Evolutionary conservation across 2,329 filamentous ascomycete species (phyloP).

Genomic region (Fusarium subtropicale): DNA sequence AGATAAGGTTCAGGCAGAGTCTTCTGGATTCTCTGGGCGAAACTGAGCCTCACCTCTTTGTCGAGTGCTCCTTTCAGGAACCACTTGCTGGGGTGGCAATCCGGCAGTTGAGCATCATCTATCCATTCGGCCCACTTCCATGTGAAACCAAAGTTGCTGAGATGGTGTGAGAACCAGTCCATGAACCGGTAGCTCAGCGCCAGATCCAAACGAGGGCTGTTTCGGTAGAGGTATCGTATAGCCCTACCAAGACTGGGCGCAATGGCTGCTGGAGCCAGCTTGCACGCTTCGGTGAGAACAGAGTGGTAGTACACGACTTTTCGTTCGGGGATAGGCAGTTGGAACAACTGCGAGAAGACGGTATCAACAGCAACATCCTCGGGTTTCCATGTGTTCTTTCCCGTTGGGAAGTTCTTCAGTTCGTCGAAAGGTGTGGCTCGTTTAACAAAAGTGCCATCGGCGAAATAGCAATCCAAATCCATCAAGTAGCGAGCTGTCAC

Average conservation of each 20-base stretch:
- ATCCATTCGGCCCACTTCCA: constrained; percentile 99
- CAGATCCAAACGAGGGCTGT: constrained; percentile 83
- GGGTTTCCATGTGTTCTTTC: constrained; percentile 89
- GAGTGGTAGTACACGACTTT: constrained; percentile 98
- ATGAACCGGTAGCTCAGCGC: constrained; percentile 89
- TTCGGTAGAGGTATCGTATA: constrained; percentile 90
- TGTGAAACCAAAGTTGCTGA: constrained; percentile 98
- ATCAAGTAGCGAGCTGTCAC: constrained; percentile 89
- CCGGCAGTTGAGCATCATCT: constrained; percentile 81
- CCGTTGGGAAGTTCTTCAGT: constrained; percentile 74
- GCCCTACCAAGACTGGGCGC: constrained; percentile 93
- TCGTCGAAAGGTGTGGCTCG: constrained; percentile 93
- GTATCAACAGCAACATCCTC: constrained; percentile 98
- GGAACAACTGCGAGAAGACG: constrained; percentile 94
- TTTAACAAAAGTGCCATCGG: constrained; percentile 90
- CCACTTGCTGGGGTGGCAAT: constrained; percentile 87
- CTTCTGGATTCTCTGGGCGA: constrained; percentile 94
- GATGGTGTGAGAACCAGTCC: constrained; percentile 97
- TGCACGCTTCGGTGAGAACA: constrained; percentile 93
- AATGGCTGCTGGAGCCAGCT: constrained; percentile 94
- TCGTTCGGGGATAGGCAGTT: constrained; percentile 87
- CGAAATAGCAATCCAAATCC: constrained; percentile 94
- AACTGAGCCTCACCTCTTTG: constrained; percentile 96
- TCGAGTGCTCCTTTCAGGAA: constrained; percentile 93
- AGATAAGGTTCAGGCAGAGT: constrained; percentile 89